Evolutionary conservation across 495 filamentous ascomycete genomes (phyloP).

Genomic region (Neurospora sp.): DNA sequence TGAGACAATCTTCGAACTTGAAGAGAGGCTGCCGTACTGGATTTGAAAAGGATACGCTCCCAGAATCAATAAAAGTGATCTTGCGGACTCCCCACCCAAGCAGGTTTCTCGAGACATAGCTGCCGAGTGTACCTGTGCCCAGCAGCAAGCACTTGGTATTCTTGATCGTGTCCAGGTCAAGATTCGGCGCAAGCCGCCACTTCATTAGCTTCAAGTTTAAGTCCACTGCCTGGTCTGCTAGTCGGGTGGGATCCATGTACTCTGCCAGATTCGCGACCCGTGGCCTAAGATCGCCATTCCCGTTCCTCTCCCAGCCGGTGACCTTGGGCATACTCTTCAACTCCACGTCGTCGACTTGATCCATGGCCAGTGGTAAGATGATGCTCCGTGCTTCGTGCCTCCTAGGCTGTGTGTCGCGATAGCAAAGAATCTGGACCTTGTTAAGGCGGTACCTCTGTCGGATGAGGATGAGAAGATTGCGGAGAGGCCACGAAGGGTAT

Average conservation of each 20-base stretch:
- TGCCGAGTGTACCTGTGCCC: constrained; percentile 90
- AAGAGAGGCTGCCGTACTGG: constrained; percentile 92
- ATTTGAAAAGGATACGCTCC: constrained; percentile 93
- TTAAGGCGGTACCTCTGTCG: constrained; percentile 68
- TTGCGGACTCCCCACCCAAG: constrained; percentile 96
- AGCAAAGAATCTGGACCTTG: constrained; percentile 79
- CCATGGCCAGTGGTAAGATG: constrained; percentile 57
- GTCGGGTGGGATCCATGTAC: constrained; percentile 76
- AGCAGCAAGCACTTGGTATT: constrained; percentile 84
- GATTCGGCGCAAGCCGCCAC: constrained; percentile 84
- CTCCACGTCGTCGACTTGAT: constrained; percentile 28
- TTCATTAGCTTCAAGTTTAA: constrained; percentile 97
- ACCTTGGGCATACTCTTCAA: constrained; percentile 62
- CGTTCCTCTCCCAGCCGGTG: constrained; percentile 89
- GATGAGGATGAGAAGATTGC: constrained; percentile 83
- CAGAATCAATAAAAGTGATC: constrained; percentile 94
- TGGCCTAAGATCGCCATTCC: constrained; percentile 60
- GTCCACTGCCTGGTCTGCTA: constrained; percentile 94
- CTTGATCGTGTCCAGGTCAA: constrained; percentile 84
- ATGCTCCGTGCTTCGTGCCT: constrained; percentile 73
- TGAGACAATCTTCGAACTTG: constrained; percentile 76
- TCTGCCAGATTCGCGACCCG: constrained; percentile 71
- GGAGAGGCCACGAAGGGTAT: constrained; percentile 82
- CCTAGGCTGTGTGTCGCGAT: constrained; percentile 66
- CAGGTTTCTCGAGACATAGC: constrained; percentile 81